Conservation (phyloP, 345 rosid genomes). For the Corchorus olitorius region DNA sequence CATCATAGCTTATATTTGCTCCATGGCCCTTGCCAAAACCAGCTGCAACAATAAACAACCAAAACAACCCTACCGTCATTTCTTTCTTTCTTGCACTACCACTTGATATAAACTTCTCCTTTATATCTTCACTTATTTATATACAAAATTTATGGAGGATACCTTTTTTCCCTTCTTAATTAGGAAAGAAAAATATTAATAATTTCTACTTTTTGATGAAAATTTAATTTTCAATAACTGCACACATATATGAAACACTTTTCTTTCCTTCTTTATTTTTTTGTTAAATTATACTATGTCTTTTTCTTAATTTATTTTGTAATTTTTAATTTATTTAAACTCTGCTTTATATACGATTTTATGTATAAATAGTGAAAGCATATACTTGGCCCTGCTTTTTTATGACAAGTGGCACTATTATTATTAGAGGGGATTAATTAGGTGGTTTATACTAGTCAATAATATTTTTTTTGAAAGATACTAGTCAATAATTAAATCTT, state of each 20-base stretch:
- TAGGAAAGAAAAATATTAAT: background rate
- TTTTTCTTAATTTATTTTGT: background rate
- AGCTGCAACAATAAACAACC: conserved; percentile 14
- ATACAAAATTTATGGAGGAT: too few relatives aligned
- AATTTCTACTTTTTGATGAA: background rate
- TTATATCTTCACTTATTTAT: background rate
- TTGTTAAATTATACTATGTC: too few relatives aligned
- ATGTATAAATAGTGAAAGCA: background rate
- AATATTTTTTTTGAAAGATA: too few relatives aligned
- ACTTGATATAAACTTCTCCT: background rate
- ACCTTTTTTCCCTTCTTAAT: background rate
- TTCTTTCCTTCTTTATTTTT: too few relatives aligned
- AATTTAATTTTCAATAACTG: too few relatives aligned
- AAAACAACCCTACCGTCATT: background rate
- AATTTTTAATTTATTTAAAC: background rate
- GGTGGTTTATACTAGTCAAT: too few relatives aligned
- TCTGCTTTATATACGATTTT: background rate
- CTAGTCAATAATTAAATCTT: too few relatives aligned
- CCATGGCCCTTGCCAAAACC: conserved; percentile 2
- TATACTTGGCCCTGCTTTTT: background rate
- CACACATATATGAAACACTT: too few relatives aligned
- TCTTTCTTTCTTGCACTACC: too few relatives aligned
- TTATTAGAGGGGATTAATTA: too few relatives aligned
- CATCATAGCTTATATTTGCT: conserved; percentile 52
- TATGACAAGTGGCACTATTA: background rate